Percentiles rank a stretch among this genome's conserved stretches.
These are phyloP conservation scores for Mucor lusitanicus DNA, from an alignment of 371 early-diverging fungal species.

Conservation along the genomic window DNA sequence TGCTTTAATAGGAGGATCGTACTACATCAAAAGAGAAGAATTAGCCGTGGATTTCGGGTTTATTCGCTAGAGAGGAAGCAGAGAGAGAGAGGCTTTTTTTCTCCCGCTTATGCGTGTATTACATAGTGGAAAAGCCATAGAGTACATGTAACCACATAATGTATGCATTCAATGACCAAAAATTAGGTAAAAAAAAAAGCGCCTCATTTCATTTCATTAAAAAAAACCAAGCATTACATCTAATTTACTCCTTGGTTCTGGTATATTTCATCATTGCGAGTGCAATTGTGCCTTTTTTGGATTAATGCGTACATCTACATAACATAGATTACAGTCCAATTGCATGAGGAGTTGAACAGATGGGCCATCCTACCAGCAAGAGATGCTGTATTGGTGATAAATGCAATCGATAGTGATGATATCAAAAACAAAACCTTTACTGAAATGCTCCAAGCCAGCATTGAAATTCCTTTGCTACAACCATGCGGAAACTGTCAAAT, in stretches of 20 bases:
- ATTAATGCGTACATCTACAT: neutral
- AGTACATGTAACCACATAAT: neutral
- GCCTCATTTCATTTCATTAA: neutral
- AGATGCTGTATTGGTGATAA: neutral
- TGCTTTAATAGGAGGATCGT: too few relatives aligned
- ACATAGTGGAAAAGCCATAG: neutral
- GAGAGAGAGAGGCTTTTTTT: too few relatives aligned
- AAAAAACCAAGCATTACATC: neutral
- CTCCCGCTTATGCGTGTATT: neutral
- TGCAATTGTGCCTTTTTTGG: conserved; percentile 1
- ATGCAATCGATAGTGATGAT: neutral
- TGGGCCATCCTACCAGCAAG: neutral
- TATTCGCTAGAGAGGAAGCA: too few relatives aligned
- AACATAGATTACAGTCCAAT: neutral
- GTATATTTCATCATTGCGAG: neutral
- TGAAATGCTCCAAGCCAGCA: neutral
- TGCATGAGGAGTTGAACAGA: neutral
- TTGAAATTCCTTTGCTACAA: neutral
- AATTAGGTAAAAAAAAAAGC: neutral
- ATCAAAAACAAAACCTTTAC: neutral
- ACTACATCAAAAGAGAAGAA: too few relatives aligned
- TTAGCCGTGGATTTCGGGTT: too few relatives aligned
- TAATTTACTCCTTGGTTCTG: neutral
- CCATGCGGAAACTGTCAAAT: neutral
- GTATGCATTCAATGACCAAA: neutral